Evolutionary conservation across 306 rosid species (phyloP), one percentile per base, ranked within the genome.

Genomic region (Erythrophleum fordii): DNA sequence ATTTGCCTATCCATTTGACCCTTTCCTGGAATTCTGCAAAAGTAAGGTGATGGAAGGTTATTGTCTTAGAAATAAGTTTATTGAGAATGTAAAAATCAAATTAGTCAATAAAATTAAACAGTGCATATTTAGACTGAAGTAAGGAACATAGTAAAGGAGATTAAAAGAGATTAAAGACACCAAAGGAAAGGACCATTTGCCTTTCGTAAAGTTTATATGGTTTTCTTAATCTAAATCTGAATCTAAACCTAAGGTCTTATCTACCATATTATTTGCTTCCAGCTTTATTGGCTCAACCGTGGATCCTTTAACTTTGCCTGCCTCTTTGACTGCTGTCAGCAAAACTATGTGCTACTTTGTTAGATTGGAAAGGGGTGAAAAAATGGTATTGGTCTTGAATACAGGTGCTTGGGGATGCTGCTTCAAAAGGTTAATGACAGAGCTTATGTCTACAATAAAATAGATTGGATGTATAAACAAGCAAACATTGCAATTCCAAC

Each of bases 361-460:
- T 53, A 69, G 66, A 61, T 60, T 62, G 26, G 76, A 37, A 80
- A 42, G 26, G 53, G 64, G 62, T 82, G 70, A 71, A 67, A 14
- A 76, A 78, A 41, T 29, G 31, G 42, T 78, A 17, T 72, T 75
- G 82, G 72, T 64, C 77, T 75, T 66, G 56, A 45, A 60, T 78
- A 69, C 93, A 95, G 99, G 80, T 95, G 98, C 85, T 89, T 93
- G 84, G 99, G 99, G 55, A 84, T 93, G 91, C 91, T 93, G 82
- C 99, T 93, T 78, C 99, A 90, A 85, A 93, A 93, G 85, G 89
- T 93, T 66, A 91, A 90, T 42, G 97, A 95, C 89, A 90, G 93
- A 85, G 91, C 81, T 65, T 95, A 91, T 83, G 99, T 95, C 34
- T 88, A 46, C 65, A 89, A 89, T 78, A 88, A 91, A 88, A 93